Conservation (phyloP, 2,329 filamentous ascomycete species). For the Didymella pomorum region DNA sequence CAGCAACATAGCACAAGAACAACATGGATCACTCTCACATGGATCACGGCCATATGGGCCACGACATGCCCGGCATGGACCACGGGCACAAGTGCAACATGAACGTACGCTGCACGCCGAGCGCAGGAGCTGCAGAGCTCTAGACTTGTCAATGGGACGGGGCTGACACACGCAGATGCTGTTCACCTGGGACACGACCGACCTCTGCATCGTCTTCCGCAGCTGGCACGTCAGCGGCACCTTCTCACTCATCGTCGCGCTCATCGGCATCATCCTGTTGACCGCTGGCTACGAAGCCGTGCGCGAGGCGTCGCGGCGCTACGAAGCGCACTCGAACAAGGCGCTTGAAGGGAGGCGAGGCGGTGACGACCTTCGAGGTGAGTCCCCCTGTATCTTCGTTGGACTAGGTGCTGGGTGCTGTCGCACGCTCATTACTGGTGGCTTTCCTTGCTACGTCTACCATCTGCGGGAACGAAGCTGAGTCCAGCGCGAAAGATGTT, state of each 20-base stretch:
- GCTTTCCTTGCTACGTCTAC: conserved; percentile 22
- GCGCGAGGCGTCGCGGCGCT: conserved; percentile 76
- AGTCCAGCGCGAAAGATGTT: conserved; percentile 38
- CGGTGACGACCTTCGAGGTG: conserved; percentile 46
- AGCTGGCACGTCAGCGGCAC: conserved; percentile 86
- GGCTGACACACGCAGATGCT: conserved; percentile 74
- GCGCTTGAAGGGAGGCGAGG: conserved; percentile 34
- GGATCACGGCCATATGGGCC: conserved; percentile 65
- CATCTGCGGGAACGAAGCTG: conserved; percentile 34
- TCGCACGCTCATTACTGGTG: not conserved
- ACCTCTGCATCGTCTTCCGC: conserved; percentile 95
- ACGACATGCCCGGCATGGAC: conserved; percentile 59
- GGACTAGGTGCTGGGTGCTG: not conserved
- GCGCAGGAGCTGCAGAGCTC: not conserved
- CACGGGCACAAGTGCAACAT: conserved; percentile 78
- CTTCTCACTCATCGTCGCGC: conserved; percentile 78
- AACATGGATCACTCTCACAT: conserved; percentile 54
- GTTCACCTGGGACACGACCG: conserved; percentile 92
- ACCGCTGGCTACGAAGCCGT: conserved; percentile 94
- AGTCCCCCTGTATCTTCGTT: conserved; percentile 27
- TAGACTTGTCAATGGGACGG: not conserved
- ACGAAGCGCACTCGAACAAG: conserved; percentile 64
- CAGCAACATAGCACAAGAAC: conserved; percentile 17
- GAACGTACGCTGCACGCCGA: conserved; percentile 69
- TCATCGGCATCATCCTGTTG: conserved; percentile 81